Evolutionary conservation across 2,329 filamentous ascomycete species (phyloP).

Genomic region (Venturia oleaginea): DNA sequence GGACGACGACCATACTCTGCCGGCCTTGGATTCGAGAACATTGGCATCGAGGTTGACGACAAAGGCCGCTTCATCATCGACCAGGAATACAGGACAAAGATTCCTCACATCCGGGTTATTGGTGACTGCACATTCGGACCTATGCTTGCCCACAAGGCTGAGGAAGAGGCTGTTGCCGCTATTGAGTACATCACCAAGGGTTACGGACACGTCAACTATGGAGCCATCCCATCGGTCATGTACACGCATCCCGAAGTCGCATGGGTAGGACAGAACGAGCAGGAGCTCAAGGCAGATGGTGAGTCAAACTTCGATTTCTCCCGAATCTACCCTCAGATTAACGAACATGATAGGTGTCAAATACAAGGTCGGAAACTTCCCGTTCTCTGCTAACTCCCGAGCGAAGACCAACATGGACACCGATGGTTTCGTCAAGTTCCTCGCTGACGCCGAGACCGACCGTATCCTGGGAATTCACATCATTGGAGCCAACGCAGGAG

Average conservation of each 20-base stretch:
- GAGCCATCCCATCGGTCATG: constrained; percentile 96
- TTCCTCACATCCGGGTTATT: constrained; percentile 92
- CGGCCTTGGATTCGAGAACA: constrained; percentile 86
- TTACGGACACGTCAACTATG: constrained; percentile 98
- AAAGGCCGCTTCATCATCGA: constrained; percentile 93
- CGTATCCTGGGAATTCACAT: constrained; percentile 94
- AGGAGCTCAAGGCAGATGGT: constrained; percentile 70
- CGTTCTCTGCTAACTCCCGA: constrained; percentile 95
- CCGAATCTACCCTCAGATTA: background rate
- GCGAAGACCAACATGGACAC: constrained; percentile 98
- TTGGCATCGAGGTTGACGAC: constrained; percentile 85
- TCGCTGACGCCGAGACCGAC: constrained; percentile 93
- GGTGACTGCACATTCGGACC: constrained; percentile 95
- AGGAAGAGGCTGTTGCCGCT: constrained; percentile 92
- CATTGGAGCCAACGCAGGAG: constrained; percentile 87
- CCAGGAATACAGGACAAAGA: constrained; percentile 96
- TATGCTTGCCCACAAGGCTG: constrained; percentile 99
- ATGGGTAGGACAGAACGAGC: constrained; percentile 97
- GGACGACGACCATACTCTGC: constrained; percentile 90
- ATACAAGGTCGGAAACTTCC: constrained; percentile 90
- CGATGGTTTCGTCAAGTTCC: constrained; percentile 94
- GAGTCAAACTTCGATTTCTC: background rate
- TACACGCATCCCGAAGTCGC: constrained; percentile 98
- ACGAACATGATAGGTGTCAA: constrained; percentile 54
- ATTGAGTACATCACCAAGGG: constrained; percentile 98